Conservation (phyloP, 495 filamentous ascomycete genomes). For the Xylaria grammica region DNA sequence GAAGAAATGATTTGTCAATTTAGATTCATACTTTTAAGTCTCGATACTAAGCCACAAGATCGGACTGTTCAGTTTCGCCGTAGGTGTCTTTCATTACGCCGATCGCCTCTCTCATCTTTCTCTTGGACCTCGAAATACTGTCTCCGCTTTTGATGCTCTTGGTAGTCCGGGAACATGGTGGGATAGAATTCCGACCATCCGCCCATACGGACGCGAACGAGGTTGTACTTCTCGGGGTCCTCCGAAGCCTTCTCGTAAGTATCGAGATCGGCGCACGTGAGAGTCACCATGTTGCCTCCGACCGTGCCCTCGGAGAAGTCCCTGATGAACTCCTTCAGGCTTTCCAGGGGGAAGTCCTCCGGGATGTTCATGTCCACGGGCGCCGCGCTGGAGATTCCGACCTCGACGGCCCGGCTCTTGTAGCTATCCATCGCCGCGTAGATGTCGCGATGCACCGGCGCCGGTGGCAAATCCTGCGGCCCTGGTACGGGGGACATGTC, state of each 20-base stretch:
- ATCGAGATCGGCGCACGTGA: slow-evolving; percentile 23
- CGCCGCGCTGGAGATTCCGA: slow-evolving; percentile 23
- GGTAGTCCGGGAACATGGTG: slow-evolving; percentile 25
- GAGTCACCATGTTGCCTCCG: slow-evolving; percentile 22
- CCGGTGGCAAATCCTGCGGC: slow-evolving; percentile 15
- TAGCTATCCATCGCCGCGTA: slow-evolving; percentile 17
- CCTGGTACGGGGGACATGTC: slow-evolving; percentile 29
- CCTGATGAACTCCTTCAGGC: slow-evolving; percentile 7
- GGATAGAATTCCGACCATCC: slow-evolving; percentile 27
- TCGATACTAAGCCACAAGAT: too few species aligned
- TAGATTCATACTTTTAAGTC: too few species aligned
- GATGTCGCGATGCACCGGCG: slow-evolving; percentile 8
- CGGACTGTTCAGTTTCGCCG: too few species aligned
- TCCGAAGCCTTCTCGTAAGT: slow-evolving; percentile 21
- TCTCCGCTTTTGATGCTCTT: slow-evolving; percentile 23
- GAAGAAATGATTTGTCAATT: too few species aligned
- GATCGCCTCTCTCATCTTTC: too few species aligned
- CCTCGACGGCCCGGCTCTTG: slow-evolving; percentile 1
- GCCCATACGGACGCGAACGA: slow-evolving; percentile 24
- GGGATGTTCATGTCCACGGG: slow-evolving; percentile 29
- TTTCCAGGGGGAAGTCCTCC: slow-evolving; percentile 19
- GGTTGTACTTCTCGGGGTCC: slow-evolving; percentile 25
- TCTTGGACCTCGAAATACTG: slow-evolving; percentile 20
- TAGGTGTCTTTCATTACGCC: too few species aligned
- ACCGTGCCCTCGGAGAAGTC: slow-evolving; percentile 17